phyloP scores from a whole-genome alignment of 225 moss, liverwort and hornwort species.

The Neckera pumila region DNA sequence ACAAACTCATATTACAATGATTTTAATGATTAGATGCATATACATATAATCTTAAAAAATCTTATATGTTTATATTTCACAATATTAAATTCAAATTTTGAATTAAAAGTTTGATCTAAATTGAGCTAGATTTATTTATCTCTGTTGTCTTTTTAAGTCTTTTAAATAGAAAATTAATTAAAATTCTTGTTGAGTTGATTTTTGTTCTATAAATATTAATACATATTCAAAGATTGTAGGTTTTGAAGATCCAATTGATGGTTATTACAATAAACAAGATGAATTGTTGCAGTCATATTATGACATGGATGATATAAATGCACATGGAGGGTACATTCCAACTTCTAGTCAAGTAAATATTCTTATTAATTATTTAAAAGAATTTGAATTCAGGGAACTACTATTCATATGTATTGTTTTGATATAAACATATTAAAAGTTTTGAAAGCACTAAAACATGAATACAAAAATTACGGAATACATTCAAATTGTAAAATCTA shows the following conservation, averaged over 20 bases:
- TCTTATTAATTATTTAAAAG: background rate
- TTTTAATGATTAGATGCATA: background rate
- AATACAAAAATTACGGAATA: background rate
- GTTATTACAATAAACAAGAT: conserved; percentile 27
- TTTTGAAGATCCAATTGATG: conserved; percentile 10
- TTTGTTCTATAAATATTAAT: background rate
- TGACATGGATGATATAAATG: conserved; percentile 30
- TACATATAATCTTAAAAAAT: background rate
- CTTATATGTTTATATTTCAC: background rate
- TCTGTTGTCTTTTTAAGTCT: too few species aligned
- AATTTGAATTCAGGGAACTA: background rate
- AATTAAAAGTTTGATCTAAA: background rate
- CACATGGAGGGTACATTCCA: conserved; percentile 32
- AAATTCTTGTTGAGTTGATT: background rate
- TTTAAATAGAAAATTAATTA: background rate
- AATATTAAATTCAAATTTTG: background rate
- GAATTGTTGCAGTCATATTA: conserved; percentile 10
- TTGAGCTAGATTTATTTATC: too few species aligned
- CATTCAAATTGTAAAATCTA: too few species aligned
- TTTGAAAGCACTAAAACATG: background rate
- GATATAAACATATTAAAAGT: too few species aligned
- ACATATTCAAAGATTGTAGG: background rate
- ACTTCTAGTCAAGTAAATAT: conserved; percentile 25
- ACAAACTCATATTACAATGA: background rate
- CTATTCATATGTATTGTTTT: background rate